Conservation (phyloP, 805 yeast genomes). For the Ogataea haglerorum region DNA sequence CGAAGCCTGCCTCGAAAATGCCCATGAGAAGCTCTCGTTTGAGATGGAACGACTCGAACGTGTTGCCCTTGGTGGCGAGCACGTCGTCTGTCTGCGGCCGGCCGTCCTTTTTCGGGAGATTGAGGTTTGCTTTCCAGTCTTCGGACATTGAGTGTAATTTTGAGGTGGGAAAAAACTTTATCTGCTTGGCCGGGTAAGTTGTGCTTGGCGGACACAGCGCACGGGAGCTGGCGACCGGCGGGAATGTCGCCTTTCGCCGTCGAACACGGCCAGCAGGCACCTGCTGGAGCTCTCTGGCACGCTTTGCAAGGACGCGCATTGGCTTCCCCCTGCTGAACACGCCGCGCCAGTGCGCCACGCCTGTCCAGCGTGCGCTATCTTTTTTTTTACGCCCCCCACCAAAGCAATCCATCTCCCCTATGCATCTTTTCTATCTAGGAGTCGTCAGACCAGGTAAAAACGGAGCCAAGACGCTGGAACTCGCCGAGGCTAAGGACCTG, state of each 20-base stretch:
- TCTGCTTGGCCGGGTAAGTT: conserved; percentile 13
- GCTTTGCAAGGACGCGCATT: too few relatives aligned
- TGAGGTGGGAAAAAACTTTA: conserved; percentile 7
- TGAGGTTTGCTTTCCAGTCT: conserved; percentile 73
- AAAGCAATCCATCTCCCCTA: conserved; percentile 27
- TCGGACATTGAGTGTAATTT: conserved; percentile 27
- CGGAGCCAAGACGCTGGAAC: conserved; percentile 65
- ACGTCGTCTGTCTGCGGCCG: conserved; percentile 98
- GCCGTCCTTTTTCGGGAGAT: conserved; percentile 79
- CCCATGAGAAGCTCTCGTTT: conserved; percentile 97
- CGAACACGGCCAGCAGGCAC: too few relatives aligned
- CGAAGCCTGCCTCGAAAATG: conserved; percentile 97
- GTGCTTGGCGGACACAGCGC: too few relatives aligned
- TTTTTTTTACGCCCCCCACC: conserved; percentile 8
- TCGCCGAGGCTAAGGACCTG: conserved; percentile 77
- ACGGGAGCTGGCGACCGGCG: too few relatives aligned
- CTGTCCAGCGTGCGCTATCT: not conserved
- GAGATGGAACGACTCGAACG: conserved; percentile 87
- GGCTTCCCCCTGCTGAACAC: too few relatives aligned
- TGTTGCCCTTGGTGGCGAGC: conserved; percentile 80
- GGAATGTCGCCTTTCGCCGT: not conserved
- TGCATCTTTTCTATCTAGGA: conserved; percentile 93
- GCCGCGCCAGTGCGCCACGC: not conserved
- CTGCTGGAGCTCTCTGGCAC: too few relatives aligned
- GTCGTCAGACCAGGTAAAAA: conserved; percentile 56